phyloP scores from a whole-genome alignment of 257 asterid genomes.

The Anisodus acutangulus region DNA sequence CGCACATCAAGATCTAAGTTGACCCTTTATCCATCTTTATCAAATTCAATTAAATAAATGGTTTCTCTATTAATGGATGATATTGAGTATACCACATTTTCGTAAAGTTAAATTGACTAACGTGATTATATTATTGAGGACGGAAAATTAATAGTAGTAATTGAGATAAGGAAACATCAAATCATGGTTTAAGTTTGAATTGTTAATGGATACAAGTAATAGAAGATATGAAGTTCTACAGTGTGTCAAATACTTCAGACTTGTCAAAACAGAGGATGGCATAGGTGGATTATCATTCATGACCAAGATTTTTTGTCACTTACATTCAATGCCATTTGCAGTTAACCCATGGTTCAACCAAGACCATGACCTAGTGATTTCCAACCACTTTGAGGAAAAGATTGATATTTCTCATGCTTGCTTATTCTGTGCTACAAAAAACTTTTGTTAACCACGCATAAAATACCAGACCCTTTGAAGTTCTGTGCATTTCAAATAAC shows the following conservation, averaged over 20 bases:
- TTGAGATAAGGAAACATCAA: background rate
- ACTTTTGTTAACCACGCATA: background rate
- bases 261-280: background rate
- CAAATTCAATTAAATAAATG: conserved; percentile 16
- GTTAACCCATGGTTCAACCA: background rate
- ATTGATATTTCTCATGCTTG: background rate
- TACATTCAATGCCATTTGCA: background rate
- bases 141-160: background rate
- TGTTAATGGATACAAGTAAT: background rate
- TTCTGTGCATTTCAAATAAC: background rate
- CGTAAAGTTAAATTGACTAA: background rate
- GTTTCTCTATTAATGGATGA: conserved; percentile 4
- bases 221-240: background rate
- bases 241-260: conserved; percentile 21
- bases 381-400: conserved; percentile 20
- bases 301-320: background rate
- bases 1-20: background rate
- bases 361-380: background rate
- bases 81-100: background rate
- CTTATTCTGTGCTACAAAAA: background rate
- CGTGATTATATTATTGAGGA: background rate
- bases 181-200: conserved; percentile 19
- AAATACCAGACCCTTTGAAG: background rate
- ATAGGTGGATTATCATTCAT: background rate
- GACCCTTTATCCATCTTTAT: background rate